A percentile compares a stretch with the other conserved stretches of the same genome.
Evolutionary conservation across 495 filamentous ascomycete species (phyloP).

Genomic region (Penicillium bovifimosum): DNA sequence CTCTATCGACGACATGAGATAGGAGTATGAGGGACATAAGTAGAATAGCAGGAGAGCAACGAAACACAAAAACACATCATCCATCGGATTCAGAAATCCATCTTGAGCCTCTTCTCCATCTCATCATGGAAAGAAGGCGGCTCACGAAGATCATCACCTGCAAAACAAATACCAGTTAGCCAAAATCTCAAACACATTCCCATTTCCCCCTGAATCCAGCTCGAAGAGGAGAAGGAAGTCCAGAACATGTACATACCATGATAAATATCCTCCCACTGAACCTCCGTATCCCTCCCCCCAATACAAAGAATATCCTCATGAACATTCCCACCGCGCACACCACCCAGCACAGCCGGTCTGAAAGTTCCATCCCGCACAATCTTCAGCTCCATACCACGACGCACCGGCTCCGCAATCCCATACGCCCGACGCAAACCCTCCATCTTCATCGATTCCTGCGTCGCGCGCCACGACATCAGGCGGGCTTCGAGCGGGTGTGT

Average conservation of each 20-base stretch:
- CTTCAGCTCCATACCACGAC: constrained; percentile 92
- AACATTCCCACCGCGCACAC: constrained; percentile 39
- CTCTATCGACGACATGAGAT: constrained; percentile 15
- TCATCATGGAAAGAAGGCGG: constrained; percentile 75
- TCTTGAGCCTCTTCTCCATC: constrained; percentile 84
- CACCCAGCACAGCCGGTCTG: constrained; percentile 42
- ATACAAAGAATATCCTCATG: constrained; percentile 73
- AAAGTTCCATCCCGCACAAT: constrained; percentile 61
- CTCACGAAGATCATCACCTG: constrained; percentile 59
- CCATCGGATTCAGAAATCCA: constrained; percentile 53
- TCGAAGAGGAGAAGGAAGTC: neutral
- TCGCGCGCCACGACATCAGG: constrained; percentile 74
- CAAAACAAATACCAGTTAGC: constrained; percentile 10
- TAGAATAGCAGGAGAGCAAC: constrained; percentile 20
- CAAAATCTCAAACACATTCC: neutral
- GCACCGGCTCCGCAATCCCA: constrained; percentile 89
- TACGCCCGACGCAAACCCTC: constrained; percentile 75
- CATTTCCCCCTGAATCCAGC: constrained; percentile 1
- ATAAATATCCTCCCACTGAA: constrained; percentile 92
- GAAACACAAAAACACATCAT: constrained; percentile 16
- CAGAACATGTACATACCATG: constrained; percentile 33
- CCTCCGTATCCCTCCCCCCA: constrained; percentile 63
- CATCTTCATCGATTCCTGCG: constrained; percentile 85
- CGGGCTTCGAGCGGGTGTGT: constrained; percentile 89
- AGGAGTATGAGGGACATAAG: constrained; percentile 6